Evolutionary conservation across 441 rosid genomes (phyloP).

Genomic region (Kokia cookei): DNA sequence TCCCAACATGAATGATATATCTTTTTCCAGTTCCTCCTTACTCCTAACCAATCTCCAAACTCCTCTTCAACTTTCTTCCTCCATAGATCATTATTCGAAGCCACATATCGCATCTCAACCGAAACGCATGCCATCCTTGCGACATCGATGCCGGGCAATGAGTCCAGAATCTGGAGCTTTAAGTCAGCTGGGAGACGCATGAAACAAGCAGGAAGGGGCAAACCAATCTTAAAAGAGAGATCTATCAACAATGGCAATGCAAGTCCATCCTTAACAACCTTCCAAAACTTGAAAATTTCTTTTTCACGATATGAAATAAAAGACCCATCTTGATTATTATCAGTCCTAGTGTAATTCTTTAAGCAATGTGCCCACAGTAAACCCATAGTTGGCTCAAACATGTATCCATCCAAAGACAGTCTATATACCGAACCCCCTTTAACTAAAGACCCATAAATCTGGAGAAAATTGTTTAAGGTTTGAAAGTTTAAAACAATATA

Average conservation of each 20-base stretch:
- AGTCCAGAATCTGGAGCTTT: constrained; percentile 53
- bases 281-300: constrained; percentile 64
- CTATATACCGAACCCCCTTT: constrained; percentile 18
- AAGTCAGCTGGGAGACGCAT: constrained; percentile 19
- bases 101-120: constrained; percentile 38
- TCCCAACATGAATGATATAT: constrained; percentile 30
- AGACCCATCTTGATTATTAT: constrained; percentile 6
- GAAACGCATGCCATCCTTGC: constrained; percentile 47
- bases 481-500: constrained; percentile 49
- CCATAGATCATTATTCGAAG: constrained; percentile 57
- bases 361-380: constrained; percentile 25
- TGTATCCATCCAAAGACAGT: constrained; percentile 35
- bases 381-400: constrained; percentile 32
- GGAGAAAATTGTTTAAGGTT: constrained; percentile 38
- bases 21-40: constrained; percentile 35
- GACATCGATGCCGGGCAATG: constrained; percentile 42
- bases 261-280: constrained; percentile 63
- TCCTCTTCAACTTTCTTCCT: constrained; percentile 46
- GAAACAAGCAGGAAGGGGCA: constrained; percentile 52
- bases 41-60: constrained; percentile 13
- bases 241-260: constrained; percentile 54
- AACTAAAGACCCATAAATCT: constrained; percentile 43
- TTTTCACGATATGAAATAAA: constrained; percentile 13
- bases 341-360: constrained; percentile 4
- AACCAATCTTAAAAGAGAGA: constrained; percentile 44